Evolutionary conservation across 2,329 filamentous ascomycete genomes (phyloP), one percentile per base, ranked within the genome.

Genomic region (Daldinia sp.): DNA sequence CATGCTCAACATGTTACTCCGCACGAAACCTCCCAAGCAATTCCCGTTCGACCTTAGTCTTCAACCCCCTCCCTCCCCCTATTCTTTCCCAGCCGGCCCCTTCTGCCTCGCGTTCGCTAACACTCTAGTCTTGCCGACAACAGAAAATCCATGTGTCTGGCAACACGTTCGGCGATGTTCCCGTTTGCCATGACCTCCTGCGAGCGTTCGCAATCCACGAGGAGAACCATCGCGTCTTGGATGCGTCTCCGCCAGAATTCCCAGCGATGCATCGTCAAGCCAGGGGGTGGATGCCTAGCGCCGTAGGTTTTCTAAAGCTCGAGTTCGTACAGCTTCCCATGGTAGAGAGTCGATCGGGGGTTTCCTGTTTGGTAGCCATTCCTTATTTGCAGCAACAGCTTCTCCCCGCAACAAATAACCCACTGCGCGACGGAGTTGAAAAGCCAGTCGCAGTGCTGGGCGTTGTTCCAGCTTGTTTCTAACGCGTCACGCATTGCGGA

Each of bases 401-500:
- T 34, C 2, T 13, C 8, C 15, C 43, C 54, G 43, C 15, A 29
- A 2, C 3, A 4, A 1, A 43, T 17, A 29, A 63, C 30, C 61
- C 61, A 59, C 3, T 37, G 21, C 4, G 3, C 3, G 37, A 55
- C 35, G 8, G 45, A 13, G 10, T 29, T 1, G 15, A 63, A 4
- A 2, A 34, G 4, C 13, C 4, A 3, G 27, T n/a, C 4, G 13
- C 8, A n/a, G 4, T 25, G n/a, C 3, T 39, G 0, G n/a, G 19
- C 19, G 11, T 39, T 32, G 11, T 10, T 3, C 35, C 37, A 57
- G 3, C 35, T 30, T 2, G 9, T 5, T 30, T 64, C 61, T 6
- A 64, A 19, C 10, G 52, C 51, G 39, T 60, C 56, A 19, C 10
- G 25, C 61, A 64, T 64, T 10, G 48, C 37, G 17, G 5, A 25